These are phyloP conservation scores for Collybiopsis confluens DNA, from an alignment of 768 basidiomycete genomes.

Conservation along the genomic window DNA sequence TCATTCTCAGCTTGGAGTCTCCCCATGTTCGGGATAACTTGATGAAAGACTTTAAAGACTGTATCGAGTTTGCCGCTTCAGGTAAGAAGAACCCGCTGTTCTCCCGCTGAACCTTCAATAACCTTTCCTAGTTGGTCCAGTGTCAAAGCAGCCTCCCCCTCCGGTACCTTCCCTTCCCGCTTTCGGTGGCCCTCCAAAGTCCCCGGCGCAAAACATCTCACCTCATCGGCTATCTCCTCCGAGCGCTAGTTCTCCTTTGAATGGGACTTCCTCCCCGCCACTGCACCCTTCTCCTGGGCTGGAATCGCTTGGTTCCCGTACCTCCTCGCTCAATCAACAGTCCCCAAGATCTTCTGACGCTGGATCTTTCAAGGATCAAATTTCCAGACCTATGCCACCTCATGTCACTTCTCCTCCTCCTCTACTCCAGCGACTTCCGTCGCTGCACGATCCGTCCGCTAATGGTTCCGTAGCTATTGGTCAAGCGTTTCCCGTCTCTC, in stretches of 20 bases:
- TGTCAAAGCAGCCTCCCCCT: slow-evolving; percentile 62
- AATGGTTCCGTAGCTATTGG: neutral
- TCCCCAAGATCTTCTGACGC: slow-evolving; percentile 3
- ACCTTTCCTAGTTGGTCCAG: slow-evolving; percentile 42
- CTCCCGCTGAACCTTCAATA: neutral
- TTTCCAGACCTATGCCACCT: slow-evolving; percentile 1
- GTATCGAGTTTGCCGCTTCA: slow-evolving; percentile 74
- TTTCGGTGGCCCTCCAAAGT: slow-evolving; percentile 2
- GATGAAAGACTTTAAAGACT: slow-evolving; percentile 70
- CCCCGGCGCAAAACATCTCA: neutral
- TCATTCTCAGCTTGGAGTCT: slow-evolving; percentile 63
- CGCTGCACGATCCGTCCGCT: slow-evolving; percentile 17
- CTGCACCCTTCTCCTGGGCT: neutral
- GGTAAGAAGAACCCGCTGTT: slow-evolving; percentile 43
- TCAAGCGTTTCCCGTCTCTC: slow-evolving; percentile 13
- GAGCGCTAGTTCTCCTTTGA: neutral
- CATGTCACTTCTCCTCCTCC: slow-evolving; percentile 2
- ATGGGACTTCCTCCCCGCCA: slow-evolving; percentile 1
- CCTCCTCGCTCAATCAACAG: slow-evolving; percentile 3
- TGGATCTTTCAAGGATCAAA: neutral
- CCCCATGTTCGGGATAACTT: slow-evolving; percentile 56
- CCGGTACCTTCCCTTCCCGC: slow-evolving; percentile 48
- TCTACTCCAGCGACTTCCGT: slow-evolving; percentile 17
- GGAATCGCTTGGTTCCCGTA: slow-evolving; percentile 1
- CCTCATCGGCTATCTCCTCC: neutral